These are phyloP conservation scores for Kwoniella mangroviensis DNA, from an alignment of 768 basidiomycete genomes.

Conservation along the genomic window DNA sequence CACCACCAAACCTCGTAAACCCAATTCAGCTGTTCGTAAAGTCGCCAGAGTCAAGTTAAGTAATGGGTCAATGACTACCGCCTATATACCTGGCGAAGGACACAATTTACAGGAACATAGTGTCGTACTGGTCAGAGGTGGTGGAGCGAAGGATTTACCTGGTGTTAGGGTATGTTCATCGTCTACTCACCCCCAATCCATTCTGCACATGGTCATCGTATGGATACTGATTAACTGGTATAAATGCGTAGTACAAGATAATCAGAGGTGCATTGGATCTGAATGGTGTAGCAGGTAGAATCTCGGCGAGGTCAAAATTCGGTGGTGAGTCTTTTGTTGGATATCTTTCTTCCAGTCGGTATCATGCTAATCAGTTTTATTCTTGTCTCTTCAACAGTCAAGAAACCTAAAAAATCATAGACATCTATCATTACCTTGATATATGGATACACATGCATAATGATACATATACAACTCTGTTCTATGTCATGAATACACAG, in stretches of 20 bases:
- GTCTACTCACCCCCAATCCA: no score
- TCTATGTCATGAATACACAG: neutral
- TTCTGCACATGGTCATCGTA: no score
- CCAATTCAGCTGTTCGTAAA: constrained; percentile 97
- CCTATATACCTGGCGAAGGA: constrained; percentile 95
- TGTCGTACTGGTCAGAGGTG: constrained; percentile 92
- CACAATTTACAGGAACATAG: constrained; percentile 98
- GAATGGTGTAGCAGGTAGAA: constrained; percentile 82
- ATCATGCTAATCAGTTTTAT: neutral
- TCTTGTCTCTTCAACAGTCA: constrained; percentile 61
- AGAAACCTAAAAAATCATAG: constrained; percentile 73
- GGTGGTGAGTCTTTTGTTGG: constrained; percentile 67
- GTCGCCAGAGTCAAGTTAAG: constrained; percentile 91
- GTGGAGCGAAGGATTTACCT: constrained; percentile 94
- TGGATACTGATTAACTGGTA: neutral
- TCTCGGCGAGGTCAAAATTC: constrained; percentile 84
- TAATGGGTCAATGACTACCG: constrained; percentile 84
- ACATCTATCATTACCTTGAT: neutral
- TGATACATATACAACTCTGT: neutral
- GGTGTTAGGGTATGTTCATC: constrained; percentile 77
- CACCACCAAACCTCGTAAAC: constrained; percentile 90
- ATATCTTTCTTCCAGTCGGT: neutral
- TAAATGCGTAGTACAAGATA: constrained; percentile 78
- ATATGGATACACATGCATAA: constrained; percentile 5
- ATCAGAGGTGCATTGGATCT: constrained; percentile 92